Percentiles rank a stretch among this genome's conserved stretches.
These are phyloP conservation scores for Cryptosporidium meleagridis DNA, from an alignment of 169 alveolate genomes.

Conservation along the genomic window DNA sequence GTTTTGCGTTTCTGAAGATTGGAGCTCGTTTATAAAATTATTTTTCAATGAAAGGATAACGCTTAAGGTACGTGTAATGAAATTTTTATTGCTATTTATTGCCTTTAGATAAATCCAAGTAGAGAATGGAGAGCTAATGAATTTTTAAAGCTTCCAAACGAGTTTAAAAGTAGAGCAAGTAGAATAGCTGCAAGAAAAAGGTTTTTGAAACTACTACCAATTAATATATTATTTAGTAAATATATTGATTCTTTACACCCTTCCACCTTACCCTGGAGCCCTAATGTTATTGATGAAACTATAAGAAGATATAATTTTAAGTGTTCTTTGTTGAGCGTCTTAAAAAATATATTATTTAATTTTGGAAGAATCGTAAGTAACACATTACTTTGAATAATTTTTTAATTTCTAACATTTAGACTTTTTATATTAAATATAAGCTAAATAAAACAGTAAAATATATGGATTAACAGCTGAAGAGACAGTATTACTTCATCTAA, in stretches of 20 bases:
- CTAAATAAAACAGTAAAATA: background rate
- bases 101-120: conserved; percentile 12
- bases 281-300: conserved; percentile 31
- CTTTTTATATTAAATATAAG: conserved; percentile 23
- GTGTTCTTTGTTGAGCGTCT: conserved; percentile 14
- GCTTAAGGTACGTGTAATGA: conserved; percentile 9
- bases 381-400: background rate
- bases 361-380: conserved; percentile 67
- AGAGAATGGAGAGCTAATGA: conserved; percentile 23
- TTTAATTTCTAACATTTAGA: conserved; percentile 5
- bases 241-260: background rate
- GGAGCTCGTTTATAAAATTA: conserved; percentile 16
- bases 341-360: conserved; percentile 16
- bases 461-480: too few relatives aligned
- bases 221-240: background rate
- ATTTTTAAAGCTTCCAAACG: conserved; percentile 19
- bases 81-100: background rate
- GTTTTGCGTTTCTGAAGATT: background rate
- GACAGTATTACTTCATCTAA: background rate
- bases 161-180: conserved; percentile 19
- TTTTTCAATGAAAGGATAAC: background rate
- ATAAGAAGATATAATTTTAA: conserved; percentile 3
- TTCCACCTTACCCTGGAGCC: conserved; percentile 28
- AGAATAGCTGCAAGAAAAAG: conserved; percentile 1
- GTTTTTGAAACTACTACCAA: background rate